Base-by-base conservation (phyloP, 2,329 filamentous ascomycete genomes). In the Ophiostoma novo-ulmi region DNA sequence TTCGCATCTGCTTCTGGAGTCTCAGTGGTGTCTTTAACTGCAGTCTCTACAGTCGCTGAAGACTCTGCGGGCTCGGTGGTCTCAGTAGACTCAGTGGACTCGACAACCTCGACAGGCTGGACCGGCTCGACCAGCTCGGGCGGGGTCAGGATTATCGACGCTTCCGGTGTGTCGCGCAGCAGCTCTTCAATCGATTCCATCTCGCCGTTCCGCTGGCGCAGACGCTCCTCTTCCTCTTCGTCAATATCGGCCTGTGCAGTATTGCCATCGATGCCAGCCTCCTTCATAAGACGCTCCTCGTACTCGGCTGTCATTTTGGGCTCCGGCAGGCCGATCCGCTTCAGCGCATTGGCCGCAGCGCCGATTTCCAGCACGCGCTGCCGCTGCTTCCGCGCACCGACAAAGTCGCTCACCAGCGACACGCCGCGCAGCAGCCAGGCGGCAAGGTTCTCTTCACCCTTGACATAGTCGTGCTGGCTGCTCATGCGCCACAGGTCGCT, bases 401-500 rank as follows among this genome's bases (percentile, higher is more conserved):
- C 90, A 76, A 90, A 97, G 79, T 99, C 95, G 71, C 89, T 88
- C n/a, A 99, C 90, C 0, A 99, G 82, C 0, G 93, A 96, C 2
- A 98, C 91, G 48, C 95, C 93, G 61, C 95, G 87, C 1, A 95
- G 94, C 8, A 89, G 88, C 95, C 95, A 99, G 71, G 89, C 14
- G 2, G 85, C 88, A 55, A 99, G 83, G 67, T 89, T 85, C 79
- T 99, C 95, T 80, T 99, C 94, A 70, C 95, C 95, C 79, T 97
- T 97, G 76, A 99, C 92, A 77, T 97, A 98, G 78, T 97, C 93
- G 76, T 97, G 91, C 72, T 92, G 90, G 20, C 94, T 98, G 79
- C 93, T 96, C 88, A 98, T 93, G 70, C 95, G 88, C 95, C 95
- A 99, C 14, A 99, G 84, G 78, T 99, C 95, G 3, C 93, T 93